Evolutionary conservation across 1,284 basidiomycete genomes (phyloP).

Genomic region (Cystobasidiaceae sp.): DNA sequence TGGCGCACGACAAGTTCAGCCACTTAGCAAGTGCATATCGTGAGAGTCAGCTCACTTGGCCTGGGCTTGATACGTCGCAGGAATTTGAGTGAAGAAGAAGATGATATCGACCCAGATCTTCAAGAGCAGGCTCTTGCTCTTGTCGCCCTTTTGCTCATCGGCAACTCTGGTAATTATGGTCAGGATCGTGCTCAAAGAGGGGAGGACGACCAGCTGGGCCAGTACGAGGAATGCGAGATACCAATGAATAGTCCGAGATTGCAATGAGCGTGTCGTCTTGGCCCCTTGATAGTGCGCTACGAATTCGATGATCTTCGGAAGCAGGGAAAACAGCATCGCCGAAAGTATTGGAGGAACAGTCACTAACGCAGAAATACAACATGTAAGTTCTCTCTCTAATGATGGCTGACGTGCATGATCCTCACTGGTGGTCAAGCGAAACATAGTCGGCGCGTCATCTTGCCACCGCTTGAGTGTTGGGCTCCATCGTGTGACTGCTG

Average conservation of each 20-base stretch:
- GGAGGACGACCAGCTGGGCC: conserved; percentile 22
- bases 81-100: conserved; percentile 24
- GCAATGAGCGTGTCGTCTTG: conserved; percentile 10
- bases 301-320: conserved; percentile 14
- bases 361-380: background rate
- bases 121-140: background rate
- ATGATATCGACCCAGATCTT: conserved; percentile 21
- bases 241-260: conserved; percentile 27
- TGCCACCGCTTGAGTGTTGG: conserved; percentile 8
- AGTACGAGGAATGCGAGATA: conserved; percentile 25
- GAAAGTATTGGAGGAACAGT: conserved; percentile 20
- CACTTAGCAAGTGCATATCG: background rate
- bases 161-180: background rate
- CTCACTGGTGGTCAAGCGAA: conserved; percentile 5
- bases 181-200: conserved; percentile 20
- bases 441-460: background rate
- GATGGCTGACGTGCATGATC: background rate
- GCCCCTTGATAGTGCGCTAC: conserved; percentile 19
- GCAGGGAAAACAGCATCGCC: conserved; percentile 13
- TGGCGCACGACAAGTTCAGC: too few relatives aligned
- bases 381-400: background rate
- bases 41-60: conserved; percentile 9
- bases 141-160: background rate
- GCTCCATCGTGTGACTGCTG: background rate
- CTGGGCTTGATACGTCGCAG: conserved; percentile 12